Conservation (phyloP, 2,329 filamentous ascomycete genomes). For the Coniella vitis region DNA sequence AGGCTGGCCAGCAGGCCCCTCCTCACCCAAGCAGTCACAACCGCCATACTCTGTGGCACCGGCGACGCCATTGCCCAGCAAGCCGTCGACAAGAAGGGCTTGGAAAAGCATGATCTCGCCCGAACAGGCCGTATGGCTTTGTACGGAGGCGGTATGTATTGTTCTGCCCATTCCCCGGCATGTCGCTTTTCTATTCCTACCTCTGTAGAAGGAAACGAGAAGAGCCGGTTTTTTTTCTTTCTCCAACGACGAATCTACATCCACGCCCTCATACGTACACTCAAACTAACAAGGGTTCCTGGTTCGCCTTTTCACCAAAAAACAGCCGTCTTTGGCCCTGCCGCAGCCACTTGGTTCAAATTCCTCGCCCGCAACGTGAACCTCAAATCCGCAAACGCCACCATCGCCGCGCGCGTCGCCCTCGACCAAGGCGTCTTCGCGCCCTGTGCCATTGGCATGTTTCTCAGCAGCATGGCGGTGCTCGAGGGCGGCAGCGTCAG, state of each 20-base stretch:
- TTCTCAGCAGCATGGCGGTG: constrained; percentile 77
- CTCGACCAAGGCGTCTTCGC: constrained; percentile 80
- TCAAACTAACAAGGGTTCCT: too few species aligned
- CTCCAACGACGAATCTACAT: background rate
- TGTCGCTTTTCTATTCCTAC: constrained; percentile 1
- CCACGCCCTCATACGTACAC: constrained; percentile 1
- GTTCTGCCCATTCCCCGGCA: background rate
- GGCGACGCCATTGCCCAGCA: constrained; percentile 92
- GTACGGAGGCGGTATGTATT: constrained; percentile 64
- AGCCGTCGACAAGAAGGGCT: constrained; percentile 72
- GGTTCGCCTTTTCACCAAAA: background rate
- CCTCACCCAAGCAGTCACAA: constrained; percentile 85
- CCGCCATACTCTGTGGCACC: constrained; percentile 83
- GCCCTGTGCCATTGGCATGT: constrained; percentile 73
- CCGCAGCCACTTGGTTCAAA: constrained; percentile 79
- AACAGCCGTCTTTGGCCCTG: constrained; percentile 75
- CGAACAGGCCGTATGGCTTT: constrained; percentile 73
- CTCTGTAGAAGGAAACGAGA: too few species aligned
- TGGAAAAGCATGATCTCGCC: constrained; percentile 65
- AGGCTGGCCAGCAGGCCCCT: constrained; percentile 74
- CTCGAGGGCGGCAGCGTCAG: constrained; percentile 58
- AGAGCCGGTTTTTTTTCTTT: background rate
- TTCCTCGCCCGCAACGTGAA: constrained; percentile 66
- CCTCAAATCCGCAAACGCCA: constrained; percentile 57
- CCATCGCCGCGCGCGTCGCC: constrained; percentile 70